Base-by-base conservation (phyloP, 2,329 filamentous ascomycete genomes). In the Scytalidium lignicola region DNA sequence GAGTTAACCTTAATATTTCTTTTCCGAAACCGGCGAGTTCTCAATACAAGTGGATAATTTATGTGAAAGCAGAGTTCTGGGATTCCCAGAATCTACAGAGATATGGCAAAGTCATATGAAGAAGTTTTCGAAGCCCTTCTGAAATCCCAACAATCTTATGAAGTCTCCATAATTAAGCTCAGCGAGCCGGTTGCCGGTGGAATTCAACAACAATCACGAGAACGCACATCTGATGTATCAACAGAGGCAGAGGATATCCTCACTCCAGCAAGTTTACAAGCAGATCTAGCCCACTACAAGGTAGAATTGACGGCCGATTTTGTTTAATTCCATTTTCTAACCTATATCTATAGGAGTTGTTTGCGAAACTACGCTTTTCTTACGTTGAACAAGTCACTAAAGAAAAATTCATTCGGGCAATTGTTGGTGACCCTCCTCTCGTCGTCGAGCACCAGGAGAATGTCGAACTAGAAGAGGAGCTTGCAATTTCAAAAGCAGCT, bases 371-470 rank as follows among this genome's bases (percentile, higher is more conserved):
- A 37, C 89, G 92, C 59, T 97, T 97, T 74, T 95, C 88, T 56
- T 97, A 97, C 70, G 87, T 96, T 59, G 93, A 99, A 70, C 93
- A 97, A 74, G 90, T 97, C 54, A 97, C 92, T 41, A 99, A 97
- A 70, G 93, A 99, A 67, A 95, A 96, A 63, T 97, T 96, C 68
- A 85, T 99, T 48, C 88, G 90, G 58, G 85, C 88, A 55, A 95
- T 97, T 59, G 90, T 95, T 15, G 90, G 89, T 55, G 88, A 96
- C 55, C 90, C 91, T 44, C 93, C 92, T 0, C 76, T 91, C 15
- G 86, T 97, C 42, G 88, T 95, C 50, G 85, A 85, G 39, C 81
- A 85, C 41, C 79, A 84, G 59, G 91, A 97, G 63, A 97, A 96
- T 64, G 72, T 85, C 43, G 83, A 85, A 50, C 70, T 95, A 20